Evolutionary conservation across 2,329 filamentous ascomycete genomes (phyloP).

Genomic region (Talaromyces sp.): DNA sequence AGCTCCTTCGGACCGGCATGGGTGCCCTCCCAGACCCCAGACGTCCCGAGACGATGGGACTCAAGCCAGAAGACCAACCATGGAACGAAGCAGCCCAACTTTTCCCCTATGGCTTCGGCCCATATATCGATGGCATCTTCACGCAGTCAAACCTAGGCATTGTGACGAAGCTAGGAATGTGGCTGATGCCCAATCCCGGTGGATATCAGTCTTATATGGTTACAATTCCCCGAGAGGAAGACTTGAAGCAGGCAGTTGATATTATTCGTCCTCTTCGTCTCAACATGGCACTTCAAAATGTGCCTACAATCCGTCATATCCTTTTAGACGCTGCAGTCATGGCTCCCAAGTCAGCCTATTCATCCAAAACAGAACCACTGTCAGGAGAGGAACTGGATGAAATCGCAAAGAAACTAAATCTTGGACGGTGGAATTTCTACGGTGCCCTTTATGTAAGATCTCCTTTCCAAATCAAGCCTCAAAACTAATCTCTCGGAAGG

Average conservation of each 20-base stretch:
- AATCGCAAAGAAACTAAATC: too few relatives aligned
- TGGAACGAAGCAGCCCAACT: background rate
- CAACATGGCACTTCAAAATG: background rate
- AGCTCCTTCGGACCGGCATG: conserved; percentile 37
- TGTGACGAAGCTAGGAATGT: conserved; percentile 19
- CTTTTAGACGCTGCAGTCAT: too few relatives aligned
- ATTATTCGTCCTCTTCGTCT: background rate
- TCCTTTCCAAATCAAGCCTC: too few relatives aligned
- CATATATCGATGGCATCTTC: conserved; percentile 11
- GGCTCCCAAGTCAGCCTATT: too few relatives aligned
- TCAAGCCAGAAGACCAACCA: too few relatives aligned
- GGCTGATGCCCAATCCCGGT: conserved; percentile 13
- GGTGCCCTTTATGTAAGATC: too few relatives aligned
- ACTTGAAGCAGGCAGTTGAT: background rate
- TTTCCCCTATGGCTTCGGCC: background rate
- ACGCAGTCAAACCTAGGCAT: conserved; percentile 15
- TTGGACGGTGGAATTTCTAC: too few relatives aligned
- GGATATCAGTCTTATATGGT: background rate
- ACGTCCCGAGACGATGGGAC: too few relatives aligned
- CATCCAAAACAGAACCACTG: too few relatives aligned
- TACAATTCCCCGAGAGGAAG: background rate
- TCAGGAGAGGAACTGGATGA: too few relatives aligned
- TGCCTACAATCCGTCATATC: background rate
- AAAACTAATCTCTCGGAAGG: too few relatives aligned
- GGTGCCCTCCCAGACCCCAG: conserved; percentile 20